Evolutionary conservation across 257 asterid species (phyloP).

Genomic region (Mentha longifolia): DNA sequence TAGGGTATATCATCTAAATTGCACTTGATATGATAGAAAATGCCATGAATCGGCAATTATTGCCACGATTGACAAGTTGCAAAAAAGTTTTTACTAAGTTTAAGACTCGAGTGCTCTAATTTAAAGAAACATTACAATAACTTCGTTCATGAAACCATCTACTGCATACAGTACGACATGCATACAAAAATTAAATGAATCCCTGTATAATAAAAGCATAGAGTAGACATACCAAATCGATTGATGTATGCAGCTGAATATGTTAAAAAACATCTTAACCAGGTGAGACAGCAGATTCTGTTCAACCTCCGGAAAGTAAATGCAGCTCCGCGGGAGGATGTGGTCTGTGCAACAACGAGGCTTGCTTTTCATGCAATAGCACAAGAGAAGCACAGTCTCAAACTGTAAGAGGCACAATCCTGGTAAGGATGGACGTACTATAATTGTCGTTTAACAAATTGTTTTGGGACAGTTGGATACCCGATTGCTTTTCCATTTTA

Average conservation of each 20-base stretch:
- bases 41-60: constrained; percentile 1
- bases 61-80: constrained; percentile 12
- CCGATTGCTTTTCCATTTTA: constrained; percentile 7
- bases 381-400: constrained; percentile 69
- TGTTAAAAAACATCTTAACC: constrained; percentile 41
- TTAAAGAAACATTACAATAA: background rate
- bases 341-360: constrained; percentile 55
- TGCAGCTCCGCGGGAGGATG: constrained; percentile 56
- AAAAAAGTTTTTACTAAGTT: background rate
- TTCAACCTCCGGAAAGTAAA: constrained; percentile 68
- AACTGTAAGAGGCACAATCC: constrained; percentile 91
- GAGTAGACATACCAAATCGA: background rate
- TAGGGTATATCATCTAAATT: constrained; percentile 37
- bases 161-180: background rate
- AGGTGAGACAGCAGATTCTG: constrained; percentile 86
- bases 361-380: constrained; percentile 71
- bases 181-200: background rate
- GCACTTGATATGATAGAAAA: constrained; percentile 22
- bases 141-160: background rate
- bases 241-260: constrained; percentile 13
- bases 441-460: constrained; percentile 17
- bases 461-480: constrained; percentile 15
- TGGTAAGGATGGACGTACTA: constrained; percentile 60
- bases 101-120: background rate
- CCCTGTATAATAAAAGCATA: constrained; percentile 15